A percentile compares a stretch with the other conserved stretches of the same genome.
Evolutionary conservation across 2,329 filamentous ascomycete species (phyloP).

Genomic region (Colletotrichum spaethianum): DNA sequence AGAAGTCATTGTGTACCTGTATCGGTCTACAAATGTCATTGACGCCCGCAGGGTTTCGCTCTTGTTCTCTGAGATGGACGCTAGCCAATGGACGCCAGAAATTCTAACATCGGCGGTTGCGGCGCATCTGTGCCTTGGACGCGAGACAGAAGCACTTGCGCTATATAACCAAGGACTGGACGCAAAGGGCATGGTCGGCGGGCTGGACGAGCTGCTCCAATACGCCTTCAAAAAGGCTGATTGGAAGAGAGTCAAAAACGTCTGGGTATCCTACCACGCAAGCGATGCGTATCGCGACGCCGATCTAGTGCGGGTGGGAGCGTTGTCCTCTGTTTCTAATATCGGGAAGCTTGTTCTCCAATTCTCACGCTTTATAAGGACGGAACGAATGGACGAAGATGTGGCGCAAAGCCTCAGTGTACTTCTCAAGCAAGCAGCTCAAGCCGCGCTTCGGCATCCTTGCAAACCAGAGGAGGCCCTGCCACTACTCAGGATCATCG

Average conservation of each 20-base stretch:
- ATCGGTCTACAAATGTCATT: conserved; percentile 57
- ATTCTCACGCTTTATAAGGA: conserved; percentile 44
- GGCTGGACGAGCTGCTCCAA: conserved; percentile 61
- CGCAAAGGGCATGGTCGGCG: conserved; percentile 51
- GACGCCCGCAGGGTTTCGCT: conserved; percentile 62
- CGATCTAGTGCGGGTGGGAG: neutral
- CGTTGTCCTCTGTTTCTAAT: conserved; percentile 43
- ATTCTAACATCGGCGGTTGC: conserved; percentile 58
- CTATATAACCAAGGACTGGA: conserved; percentile 57
- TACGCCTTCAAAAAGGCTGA: conserved; percentile 54
- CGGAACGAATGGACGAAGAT: neutral
- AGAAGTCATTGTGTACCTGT: conserved; percentile 58
- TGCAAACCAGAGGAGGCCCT: conserved; percentile 52
- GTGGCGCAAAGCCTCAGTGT: conserved; percentile 39
- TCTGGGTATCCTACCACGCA: conserved; percentile 54
- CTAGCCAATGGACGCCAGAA: conserved; percentile 56
- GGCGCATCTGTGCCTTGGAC: conserved; percentile 58
- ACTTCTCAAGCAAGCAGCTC: conserved; percentile 51
- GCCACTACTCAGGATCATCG: conserved; percentile 57
- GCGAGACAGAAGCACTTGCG: conserved; percentile 55
- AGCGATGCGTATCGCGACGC: neutral
- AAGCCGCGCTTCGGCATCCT: conserved; percentile 50
- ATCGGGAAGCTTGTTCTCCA: conserved; percentile 51
- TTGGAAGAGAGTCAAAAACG: conserved; percentile 54
- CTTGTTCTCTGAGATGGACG: conserved; percentile 57